Evolutionary conservation across 306 rosid species (phyloP), one percentile per base, ranked within the genome.

Genomic region (Acacia crassicarpa): DNA sequence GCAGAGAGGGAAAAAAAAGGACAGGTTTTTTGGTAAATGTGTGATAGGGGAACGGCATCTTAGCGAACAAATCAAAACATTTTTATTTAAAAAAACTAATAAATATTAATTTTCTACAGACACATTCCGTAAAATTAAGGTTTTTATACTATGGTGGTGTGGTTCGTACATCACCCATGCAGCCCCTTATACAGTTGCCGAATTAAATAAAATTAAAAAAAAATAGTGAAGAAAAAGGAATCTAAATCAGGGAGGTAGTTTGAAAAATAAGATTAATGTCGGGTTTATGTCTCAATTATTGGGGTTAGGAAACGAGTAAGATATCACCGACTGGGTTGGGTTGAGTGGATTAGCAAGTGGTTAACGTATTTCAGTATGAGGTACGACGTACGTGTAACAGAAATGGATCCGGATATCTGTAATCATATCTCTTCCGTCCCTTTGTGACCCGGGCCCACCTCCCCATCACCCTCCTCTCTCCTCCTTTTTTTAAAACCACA

Each of bases 361-460:
- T 43, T 9, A 43, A 19, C 8, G 62, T 43, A 81, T 77, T 77
- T 74, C 41, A 87, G 90, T 45, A 72, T 81, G 67, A 68, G 89
- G 94, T 88, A 72, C 79, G 79, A 73, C 25, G 88, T 86, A 88
- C 83, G 82, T 82, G 89, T 78, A 88, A 85, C 85, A 82, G 84
- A 86, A 51, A 82, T 32, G 78, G 91, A 89, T 86, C 80, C 89
- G 84, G 82, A 82, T 83, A 78, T 63, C 77, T 63, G 58, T 43
- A 72, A 76, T 62, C 74, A 58, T 80, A 75, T 85, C 70, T 58
- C 27, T 58, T 58, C 0, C 27, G 65, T 58, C 32, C 65, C 32
- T 8, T 20, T 22, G 20, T 69, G 45, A 7, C 0, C 11, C 16
- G 74, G 54, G 40, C 74, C 87, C 84, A 56, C 49, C 63, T 43